phyloP scores from a whole-genome alignment of 306 rosid genomes.

The Quercus berberidifolia region DNA sequence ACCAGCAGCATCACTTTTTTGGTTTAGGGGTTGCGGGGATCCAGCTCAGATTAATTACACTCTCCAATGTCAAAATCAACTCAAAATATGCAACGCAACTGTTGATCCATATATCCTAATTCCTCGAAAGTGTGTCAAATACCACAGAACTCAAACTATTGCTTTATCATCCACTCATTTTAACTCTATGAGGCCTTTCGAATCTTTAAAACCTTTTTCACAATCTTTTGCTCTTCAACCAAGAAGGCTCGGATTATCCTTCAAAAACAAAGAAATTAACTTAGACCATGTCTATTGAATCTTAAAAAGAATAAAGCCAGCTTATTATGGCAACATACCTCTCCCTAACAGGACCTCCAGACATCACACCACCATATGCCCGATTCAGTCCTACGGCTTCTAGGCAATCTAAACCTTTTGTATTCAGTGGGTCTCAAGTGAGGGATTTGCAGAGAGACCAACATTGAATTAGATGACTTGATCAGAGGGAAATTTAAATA shows the following conservation, averaged over 20 bases:
- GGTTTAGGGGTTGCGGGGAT: neutral
- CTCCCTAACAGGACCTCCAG: conserved; percentile 79
- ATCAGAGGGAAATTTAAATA: neutral
- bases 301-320: neutral
- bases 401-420: conserved; percentile 1
- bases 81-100: too few species aligned
- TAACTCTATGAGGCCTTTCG: conserved; percentile 64
- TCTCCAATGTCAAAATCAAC: too few species aligned
- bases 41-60: too few species aligned
- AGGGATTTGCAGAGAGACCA: conserved; percentile 48
- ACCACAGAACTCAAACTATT: neutral
- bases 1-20: neutral
- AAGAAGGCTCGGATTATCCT: conserved; percentile 80
- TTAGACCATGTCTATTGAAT: neutral
- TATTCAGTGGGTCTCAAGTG: conserved; percentile 28
- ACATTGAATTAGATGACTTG: neutral
- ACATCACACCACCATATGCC: conserved; percentile 67
- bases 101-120: neutral
- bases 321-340: conserved; percentile 29
- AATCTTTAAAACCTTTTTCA: conserved; percentile 67
- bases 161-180: conserved; percentile 2
- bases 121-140: too few species aligned
- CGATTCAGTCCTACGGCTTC: conserved; percentile 82
- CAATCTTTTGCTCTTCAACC: conserved; percentile 57
- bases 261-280: neutral